A percentile compares a stretch with the other conserved stretches of the same genome.
Conservation (phyloP, 2,329 filamentous ascomycete genomes). For the Hymenoscyphus scutula region DNA sequence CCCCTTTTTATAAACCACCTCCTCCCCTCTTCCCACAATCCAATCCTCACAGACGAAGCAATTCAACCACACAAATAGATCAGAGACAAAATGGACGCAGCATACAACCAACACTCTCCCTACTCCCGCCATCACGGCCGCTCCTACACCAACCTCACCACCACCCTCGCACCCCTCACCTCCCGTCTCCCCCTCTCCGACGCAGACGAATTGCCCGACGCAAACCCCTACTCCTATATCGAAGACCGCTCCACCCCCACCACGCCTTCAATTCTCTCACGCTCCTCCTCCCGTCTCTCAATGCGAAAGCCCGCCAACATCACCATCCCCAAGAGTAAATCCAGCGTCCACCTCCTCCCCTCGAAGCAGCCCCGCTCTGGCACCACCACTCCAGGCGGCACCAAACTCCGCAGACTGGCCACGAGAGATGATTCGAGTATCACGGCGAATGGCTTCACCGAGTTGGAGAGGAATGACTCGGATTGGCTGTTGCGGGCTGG, state of each 20-base stretch:
- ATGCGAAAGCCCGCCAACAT: constrained; percentile 38
- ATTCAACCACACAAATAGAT: too few relatives aligned
- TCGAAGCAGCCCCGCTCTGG: constrained; percentile 31
- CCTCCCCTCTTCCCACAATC: neutral
- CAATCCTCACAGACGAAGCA: neutral
- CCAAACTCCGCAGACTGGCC: constrained; percentile 24
- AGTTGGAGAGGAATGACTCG: constrained; percentile 47
- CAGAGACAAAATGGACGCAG: neutral
- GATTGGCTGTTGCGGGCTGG: constrained; percentile 66
- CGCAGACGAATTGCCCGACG: constrained; percentile 43
- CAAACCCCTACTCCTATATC: constrained; percentile 52
- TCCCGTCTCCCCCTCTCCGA: constrained; percentile 58
- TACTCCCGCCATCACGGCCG: constrained; percentile 56
- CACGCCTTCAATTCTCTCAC: constrained; percentile 61
- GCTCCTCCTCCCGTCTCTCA: constrained; percentile 52
- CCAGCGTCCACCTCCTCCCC: constrained; percentile 52
- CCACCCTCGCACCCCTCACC: constrained; percentile 63
- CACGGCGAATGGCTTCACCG: constrained; percentile 29
- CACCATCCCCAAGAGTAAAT: constrained; percentile 58
- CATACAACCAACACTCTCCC: constrained; percentile 59
- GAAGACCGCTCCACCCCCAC: constrained; percentile 62
- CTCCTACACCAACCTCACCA: constrained; percentile 57
- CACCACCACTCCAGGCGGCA: constrained; percentile 27
- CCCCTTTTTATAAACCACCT: neutral
- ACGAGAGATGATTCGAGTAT: constrained; percentile 32